Base-by-base conservation (phyloP, 768 basidiomycete species). In the Phylloporus sp. region DNA sequence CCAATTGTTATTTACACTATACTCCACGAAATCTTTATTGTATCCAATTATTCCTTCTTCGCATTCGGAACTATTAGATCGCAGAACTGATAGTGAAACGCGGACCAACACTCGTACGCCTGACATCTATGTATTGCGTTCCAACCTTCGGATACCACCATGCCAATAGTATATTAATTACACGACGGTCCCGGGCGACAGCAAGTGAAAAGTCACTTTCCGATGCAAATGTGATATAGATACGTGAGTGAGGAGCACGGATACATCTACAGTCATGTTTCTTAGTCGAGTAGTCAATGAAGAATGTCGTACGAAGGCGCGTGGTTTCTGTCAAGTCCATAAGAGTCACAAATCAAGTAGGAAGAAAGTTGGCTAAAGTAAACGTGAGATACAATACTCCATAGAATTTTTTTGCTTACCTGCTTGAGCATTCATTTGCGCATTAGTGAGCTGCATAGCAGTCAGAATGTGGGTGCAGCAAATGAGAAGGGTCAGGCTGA, bases 391-490 rank as follows among this genome's bases (percentile, higher is more conserved):
- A 26, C 36, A 22, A 50, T 23, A 50, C 3, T 16, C 22, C 31
- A 39, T 44, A 27, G 15, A 22, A 47, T 24, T 52, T 40, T 7
- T 34, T 39, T 40, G 61, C 80, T 65, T 68, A 88, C 90, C 80
- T 45, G 90, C 90, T 76, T 92, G 82, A 9, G 75, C 31, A 48
- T 69, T 50, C 79, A 80, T 81, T 53, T 80, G 63, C 26, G 59
- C 67, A 15, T 63, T 57, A n/a, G 74, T 71, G 48, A 71, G 71
- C 73, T 76, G 55, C 38, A 47, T 46, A 24, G 36, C 39, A 32
- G 40, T 50, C 29, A 53, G 53, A 31, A 44, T 28, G 15, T 9
- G 31, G 22, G 41, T 28, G 26, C 5, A 43, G 10, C 23, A 29
- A 48, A 40, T 23, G n/a, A n/a, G 24, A 31, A 16, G 29, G 34